These are phyloP conservation scores for Aspergillus wentii DNA, from an alignment of 495 filamentous ascomycete species.

Conservation along the genomic window DNA sequence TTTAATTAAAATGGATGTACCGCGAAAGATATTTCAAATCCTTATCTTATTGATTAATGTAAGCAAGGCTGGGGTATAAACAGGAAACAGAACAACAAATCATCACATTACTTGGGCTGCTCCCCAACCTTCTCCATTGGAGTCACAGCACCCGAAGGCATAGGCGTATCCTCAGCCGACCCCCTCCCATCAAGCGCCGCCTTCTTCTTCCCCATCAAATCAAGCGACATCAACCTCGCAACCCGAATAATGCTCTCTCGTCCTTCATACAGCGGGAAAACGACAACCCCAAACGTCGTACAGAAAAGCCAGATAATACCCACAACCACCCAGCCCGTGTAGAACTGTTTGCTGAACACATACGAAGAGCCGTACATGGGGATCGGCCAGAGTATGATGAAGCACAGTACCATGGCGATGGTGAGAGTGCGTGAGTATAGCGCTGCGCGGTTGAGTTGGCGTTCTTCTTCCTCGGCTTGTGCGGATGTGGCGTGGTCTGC, in stretches of 20 bases:
- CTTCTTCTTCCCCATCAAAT: slow-evolving; percentile 59
- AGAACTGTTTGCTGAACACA: slow-evolving; percentile 86
- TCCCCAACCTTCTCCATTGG: slow-evolving; percentile 23
- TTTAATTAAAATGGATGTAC: too few relatives aligned
- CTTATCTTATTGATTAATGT: too few relatives aligned
- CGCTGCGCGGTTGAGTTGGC: slow-evolving; percentile 64
- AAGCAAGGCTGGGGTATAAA: too few relatives aligned
- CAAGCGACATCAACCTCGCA: slow-evolving; percentile 59
- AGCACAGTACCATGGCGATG: slow-evolving; percentile 64
- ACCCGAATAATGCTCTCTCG: slow-evolving; percentile 62
- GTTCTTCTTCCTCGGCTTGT: slow-evolving; percentile 56
- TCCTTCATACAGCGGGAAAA: slow-evolving; percentile 84
- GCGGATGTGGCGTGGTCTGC: slow-evolving; percentile 21
- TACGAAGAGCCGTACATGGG: slow-evolving; percentile 87
- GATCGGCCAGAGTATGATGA: slow-evolving; percentile 91
- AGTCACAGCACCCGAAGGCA: slow-evolving; percentile 26
- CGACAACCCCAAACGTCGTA: slow-evolving; percentile 64
- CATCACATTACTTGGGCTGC: slow-evolving; percentile 12
- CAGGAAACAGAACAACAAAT: not conserved
- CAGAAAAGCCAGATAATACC: slow-evolving; percentile 87
- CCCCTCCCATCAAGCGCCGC: slow-evolving; percentile 20
- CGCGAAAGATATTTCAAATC: too few relatives aligned
- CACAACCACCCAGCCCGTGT: slow-evolving; percentile 85
- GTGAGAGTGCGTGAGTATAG: slow-evolving; percentile 78
- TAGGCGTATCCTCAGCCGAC: slow-evolving; percentile 13